phyloP scores from a whole-genome alignment of 2,329 filamentous ascomycete genomes.

The Fusarium marasasianum region DNA sequence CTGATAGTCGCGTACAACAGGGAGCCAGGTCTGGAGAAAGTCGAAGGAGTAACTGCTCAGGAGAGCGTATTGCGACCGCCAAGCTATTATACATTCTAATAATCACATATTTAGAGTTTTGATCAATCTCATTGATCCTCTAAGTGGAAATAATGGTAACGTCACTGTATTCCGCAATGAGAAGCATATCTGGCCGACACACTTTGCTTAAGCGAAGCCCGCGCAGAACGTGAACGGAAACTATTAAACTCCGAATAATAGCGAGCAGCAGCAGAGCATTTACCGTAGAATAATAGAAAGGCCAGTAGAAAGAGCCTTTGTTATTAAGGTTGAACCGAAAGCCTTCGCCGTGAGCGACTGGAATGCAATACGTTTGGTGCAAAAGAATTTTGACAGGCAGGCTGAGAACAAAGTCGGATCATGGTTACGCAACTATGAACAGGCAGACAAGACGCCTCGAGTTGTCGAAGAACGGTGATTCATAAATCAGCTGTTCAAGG shows the following conservation, averaged over 20 bases:
- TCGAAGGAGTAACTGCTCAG: neutral
- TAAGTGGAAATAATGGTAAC: neutral
- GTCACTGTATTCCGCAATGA: neutral
- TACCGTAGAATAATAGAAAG: constrained; percentile 15
- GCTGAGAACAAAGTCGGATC: neutral
- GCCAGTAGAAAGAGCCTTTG: neutral
- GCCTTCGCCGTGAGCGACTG: neutral
- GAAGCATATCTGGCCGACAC: neutral
- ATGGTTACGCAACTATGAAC: neutral
- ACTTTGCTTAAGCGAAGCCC: neutral
- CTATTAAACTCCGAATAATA: neutral
- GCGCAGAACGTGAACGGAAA: neutral
- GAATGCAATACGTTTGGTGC: constrained; percentile 5
- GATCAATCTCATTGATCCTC: neutral
- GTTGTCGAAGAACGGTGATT: neutral
- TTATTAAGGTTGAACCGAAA: neutral
- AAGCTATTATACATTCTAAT: neutral
- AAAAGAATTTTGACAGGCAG: neutral
- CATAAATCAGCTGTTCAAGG: neutral
- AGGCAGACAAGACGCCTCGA: neutral
- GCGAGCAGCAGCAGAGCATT: neutral
- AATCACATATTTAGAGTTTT: neutral
- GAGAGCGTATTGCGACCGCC: neutral
- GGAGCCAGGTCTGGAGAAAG: neutral
- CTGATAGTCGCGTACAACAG: neutral